Conservation (phyloP, 1,284 basidiomycete species). For the Melampsora larici-populina region DNA sequence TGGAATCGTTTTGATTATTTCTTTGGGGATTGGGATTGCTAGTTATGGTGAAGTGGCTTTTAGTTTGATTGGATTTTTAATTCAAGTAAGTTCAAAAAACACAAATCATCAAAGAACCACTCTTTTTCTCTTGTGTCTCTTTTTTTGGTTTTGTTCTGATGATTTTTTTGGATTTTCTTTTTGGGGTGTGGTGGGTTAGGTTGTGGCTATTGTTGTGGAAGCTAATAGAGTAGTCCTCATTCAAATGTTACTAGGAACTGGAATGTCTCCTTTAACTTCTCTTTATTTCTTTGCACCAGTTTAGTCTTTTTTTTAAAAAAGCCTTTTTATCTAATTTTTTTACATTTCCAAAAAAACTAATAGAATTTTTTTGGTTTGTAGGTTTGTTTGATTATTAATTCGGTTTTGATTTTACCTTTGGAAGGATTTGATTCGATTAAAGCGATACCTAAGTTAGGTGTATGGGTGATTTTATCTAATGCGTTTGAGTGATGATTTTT, state of each 20-base stretch:
- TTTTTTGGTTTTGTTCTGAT: no score
- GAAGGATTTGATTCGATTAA: background rate
- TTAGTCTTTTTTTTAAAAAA: background rate
- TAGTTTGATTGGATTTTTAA: background rate
- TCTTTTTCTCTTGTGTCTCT: no score
- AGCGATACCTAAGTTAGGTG: background rate
- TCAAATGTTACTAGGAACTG: background rate
- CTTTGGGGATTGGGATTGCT: background rate
- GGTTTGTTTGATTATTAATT: background rate
- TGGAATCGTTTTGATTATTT: background rate
- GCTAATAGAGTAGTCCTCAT: background rate
- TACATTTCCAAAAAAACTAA: background rate
- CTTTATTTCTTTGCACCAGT: slow-evolving; percentile 5
- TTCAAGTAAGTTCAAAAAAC: background rate
- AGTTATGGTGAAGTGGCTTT: slow-evolving; percentile 6
- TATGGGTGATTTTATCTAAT: background rate
- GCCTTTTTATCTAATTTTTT: background rate
- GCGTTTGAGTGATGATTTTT: background rate
- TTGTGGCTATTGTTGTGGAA: background rate
- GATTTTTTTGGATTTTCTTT: background rate
- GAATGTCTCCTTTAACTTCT: background rate
- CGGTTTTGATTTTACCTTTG: background rate
- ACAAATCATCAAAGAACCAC: no score
- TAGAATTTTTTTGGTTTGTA: background rate
- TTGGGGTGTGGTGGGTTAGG: background rate